These are phyloP conservation scores for Eleusine indica DNA, from an alignment of 176 grass and related monocot genomes.

Conservation along the genomic window DNA sequence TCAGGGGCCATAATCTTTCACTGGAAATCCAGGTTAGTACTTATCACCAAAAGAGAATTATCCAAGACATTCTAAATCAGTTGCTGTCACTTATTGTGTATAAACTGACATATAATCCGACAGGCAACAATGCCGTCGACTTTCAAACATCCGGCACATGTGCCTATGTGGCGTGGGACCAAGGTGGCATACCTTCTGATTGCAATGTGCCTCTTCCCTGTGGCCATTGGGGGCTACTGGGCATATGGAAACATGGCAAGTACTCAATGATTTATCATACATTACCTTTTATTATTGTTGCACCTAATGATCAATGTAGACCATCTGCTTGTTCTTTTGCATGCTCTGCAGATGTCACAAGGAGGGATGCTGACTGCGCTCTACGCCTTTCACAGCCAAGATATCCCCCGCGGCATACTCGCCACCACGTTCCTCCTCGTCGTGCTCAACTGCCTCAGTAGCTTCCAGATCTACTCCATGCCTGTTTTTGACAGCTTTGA, in stretches of 20 bases:
- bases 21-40: conserved; percentile 92
- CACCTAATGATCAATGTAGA: conserved; percentile 34
- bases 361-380: conserved; percentile 87
- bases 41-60: background rate
- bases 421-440: conserved; percentile 83
- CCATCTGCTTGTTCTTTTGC: conserved; percentile 30
- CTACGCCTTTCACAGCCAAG: conserved; percentile 84
- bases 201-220: conserved; percentile 90
- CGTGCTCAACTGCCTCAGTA: conserved; percentile 96
- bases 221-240: conserved; percentile 94
- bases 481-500: conserved; percentile 95
- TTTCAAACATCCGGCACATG: conserved; percentile 94
- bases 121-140: conserved; percentile 98
- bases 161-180: conserved; percentile 96
- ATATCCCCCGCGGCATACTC: conserved; percentile 66
- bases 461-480: conserved; percentile 99
- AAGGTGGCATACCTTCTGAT: conserved; percentile 85
- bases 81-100: background rate
- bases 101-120: conserved; percentile 26
- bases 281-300: background rate
- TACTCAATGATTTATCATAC: conserved; percentile 27
- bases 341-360: conserved; percentile 65
- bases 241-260: conserved; percentile 95
- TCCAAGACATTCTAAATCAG: background rate
- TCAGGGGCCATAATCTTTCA: conserved; percentile 94